Evolutionary conservation across 2,329 filamentous ascomycete species (phyloP), one percentile per base, ranked within the genome.

Genomic region (Xylaria sp.): DNA sequence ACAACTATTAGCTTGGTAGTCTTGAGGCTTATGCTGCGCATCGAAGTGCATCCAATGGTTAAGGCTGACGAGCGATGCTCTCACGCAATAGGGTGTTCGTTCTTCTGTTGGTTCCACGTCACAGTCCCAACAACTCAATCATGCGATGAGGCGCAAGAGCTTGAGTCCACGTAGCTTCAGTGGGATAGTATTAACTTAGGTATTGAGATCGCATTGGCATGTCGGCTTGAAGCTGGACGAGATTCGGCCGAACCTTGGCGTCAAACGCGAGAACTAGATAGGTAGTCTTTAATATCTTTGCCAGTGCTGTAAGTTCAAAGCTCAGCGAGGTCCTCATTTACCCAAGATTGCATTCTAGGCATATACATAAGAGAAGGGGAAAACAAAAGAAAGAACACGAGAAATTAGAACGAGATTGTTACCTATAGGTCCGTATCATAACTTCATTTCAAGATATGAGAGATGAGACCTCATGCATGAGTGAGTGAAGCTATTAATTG

Each of bases 101-200:
- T 29, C 43, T 33, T 52, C 25, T 43, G 44, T 53, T 57, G 48
- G 54, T 38, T 57, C 48, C 58, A 64, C 58, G 54, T 62, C 37
- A 54, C 49, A 1, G 40, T 47, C 49, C 47, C 33, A 23, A 33
- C 38, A 15, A 54, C 54, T 62, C 44, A n/a, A 55, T 35, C 21
- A 47, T 31, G 31, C 38, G 31, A 60, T 43, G 29, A 38, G 52
- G 38, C 37, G 21, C n/a, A 17, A 35, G 35, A 25, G 25, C 19
- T 46, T 15, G 17, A 47, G 40, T 57, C 53, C 40, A 61, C 33
- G 40, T 53, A 48, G 52, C 33, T 17, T 35, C 7, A 19, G 23
- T 29, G 33, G 23, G 25, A 38, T 25, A 52, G 31, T 17, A 46
- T 25, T 31, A n/a, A n/a, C n/a, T n/a, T n/a, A n/a, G n/a, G n/a